phyloP scores from a whole-genome alignment of 169 alveolate species.

The Eimeria necatrix region DNA sequence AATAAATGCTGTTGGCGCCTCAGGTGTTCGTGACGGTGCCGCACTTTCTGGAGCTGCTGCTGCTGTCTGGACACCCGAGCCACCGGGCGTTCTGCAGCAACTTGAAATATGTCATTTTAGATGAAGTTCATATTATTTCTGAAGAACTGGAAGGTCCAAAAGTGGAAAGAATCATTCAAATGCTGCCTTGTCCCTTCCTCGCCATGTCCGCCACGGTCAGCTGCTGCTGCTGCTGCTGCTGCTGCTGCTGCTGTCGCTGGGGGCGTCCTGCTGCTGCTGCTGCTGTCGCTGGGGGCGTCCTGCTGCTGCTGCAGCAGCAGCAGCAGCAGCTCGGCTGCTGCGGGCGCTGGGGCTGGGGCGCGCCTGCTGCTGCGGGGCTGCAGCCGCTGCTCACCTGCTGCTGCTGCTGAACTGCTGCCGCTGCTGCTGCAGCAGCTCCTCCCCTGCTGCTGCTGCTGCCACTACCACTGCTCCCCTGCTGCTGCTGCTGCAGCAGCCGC shows the following conservation, averaged over 20 bases:
- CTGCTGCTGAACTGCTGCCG: too few species aligned
- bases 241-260: not conserved
- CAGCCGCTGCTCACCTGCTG: too few species aligned
- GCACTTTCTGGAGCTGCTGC: constrained; percentile 90
- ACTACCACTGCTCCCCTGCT: too few species aligned
- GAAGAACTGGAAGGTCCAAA: constrained; percentile 86
- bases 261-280: not conserved
- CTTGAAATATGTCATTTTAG: constrained; percentile 93
- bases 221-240: not conserved
- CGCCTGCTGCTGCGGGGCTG: not conserved
- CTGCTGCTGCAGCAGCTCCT: too few species aligned
- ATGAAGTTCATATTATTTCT: constrained; percentile 94
- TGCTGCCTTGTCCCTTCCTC: constrained; percentile 94
- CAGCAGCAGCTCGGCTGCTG: not conserved
- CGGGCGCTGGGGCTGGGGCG: not conserved
- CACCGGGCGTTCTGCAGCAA: constrained; percentile 81
- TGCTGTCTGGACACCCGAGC: constrained; percentile 89
- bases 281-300: not conserved
- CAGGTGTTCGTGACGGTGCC: constrained; percentile 92
- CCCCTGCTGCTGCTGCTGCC: too few species aligned
- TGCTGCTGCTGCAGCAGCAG: not conserved
- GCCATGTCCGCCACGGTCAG: constrained; percentile 96
- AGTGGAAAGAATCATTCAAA: constrained; percentile 89
- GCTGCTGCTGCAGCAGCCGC: too few species aligned
- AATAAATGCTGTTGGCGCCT: not conserved